Evolutionary conservation across 305 asterid genomes (phyloP).

Genomic region (Rubia tinctorum): DNA sequence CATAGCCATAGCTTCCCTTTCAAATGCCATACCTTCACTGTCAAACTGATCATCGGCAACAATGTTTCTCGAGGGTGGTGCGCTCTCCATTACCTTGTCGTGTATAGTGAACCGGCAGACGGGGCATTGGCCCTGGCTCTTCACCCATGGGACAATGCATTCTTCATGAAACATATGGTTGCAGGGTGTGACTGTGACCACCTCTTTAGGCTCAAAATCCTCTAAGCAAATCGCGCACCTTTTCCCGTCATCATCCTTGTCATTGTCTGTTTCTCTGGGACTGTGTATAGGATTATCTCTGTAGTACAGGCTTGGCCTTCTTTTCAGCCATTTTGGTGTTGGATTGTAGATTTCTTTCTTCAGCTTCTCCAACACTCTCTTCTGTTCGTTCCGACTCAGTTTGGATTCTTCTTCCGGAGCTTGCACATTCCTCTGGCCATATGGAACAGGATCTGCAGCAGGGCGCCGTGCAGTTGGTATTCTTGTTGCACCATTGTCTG

Average conservation of each 20-base stretch:
- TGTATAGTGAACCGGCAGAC: conserved; percentile 61
- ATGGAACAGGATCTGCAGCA: conserved; percentile 28
- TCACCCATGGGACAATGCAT: conserved; percentile 90
- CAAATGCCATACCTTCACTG: conserved; percentile 10
- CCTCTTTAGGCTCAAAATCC: conserved; percentile 62
- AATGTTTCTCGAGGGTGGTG: conserved; percentile 6
- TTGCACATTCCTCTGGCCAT: conserved; percentile 23
- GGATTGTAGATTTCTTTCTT: conserved; percentile 77
- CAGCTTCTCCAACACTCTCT: conserved; percentile 43
- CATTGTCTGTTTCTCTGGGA: conserved; percentile 12
- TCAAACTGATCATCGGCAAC: conserved; percentile 9
- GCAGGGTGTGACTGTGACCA: conserved; percentile 75
- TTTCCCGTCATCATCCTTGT: conserved; percentile 47
- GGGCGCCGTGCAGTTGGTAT: conserved; percentile 8
- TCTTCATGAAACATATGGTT: conserved; percentile 90
- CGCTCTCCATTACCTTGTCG: conserved; percentile 19
- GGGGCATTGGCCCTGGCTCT: conserved; percentile 76
- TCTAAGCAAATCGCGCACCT: conserved; percentile 82
- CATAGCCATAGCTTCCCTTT: conserved; percentile 10
- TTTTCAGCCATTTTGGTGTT: conserved; percentile 35
- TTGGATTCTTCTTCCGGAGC: conserved; percentile 32
- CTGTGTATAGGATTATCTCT: conserved; percentile 35
- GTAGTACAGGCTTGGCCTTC: conserved; percentile 21
- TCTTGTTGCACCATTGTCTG: conserved; percentile 20
- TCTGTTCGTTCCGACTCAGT: conserved; percentile 55